phyloP scores from a whole-genome alignment of 202 grass and related monocot species.

The Carex sylvatica region DNA sequence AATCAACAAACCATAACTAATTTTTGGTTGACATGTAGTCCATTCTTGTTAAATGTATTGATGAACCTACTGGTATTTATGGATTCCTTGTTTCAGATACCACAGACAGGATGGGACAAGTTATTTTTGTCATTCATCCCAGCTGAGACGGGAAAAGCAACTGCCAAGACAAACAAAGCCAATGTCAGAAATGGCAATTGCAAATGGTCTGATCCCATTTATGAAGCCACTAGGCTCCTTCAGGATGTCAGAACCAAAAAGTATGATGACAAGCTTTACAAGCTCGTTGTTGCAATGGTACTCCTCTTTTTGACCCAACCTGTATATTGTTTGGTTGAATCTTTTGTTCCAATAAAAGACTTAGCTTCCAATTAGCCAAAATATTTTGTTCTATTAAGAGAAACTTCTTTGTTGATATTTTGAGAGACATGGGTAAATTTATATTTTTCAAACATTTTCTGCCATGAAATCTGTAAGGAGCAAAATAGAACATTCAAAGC shows the following conservation, averaged over 20 bases:
- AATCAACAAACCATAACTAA: neutral
- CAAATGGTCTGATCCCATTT: conserved; percentile 98
- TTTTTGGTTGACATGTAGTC: conserved; percentile 1
- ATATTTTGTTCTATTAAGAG: neutral
- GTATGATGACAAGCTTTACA: conserved; percentile 93
- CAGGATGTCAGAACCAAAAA: conserved; percentile 83
- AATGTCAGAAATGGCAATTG: conserved; percentile 89
- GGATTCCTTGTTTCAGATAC: conserved; percentile 61
- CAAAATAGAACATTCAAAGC: neutral
- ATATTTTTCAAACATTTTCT: neutral
- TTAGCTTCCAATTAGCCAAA: neutral
- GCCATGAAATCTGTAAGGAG: neutral
- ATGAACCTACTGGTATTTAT: conserved; percentile 13
- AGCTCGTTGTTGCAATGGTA: conserved; percentile 94
- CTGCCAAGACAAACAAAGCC: conserved; percentile 94
- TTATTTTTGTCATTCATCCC: conserved; percentile 94
- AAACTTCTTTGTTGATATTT: neutral
- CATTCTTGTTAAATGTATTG: conserved; percentile 20
- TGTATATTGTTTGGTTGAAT: neutral
- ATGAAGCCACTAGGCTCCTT: conserved; percentile 93
- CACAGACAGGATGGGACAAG: conserved; percentile 94
- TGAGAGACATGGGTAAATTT: neutral
- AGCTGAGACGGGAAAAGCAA: conserved; percentile 72
- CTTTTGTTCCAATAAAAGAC: neutral
- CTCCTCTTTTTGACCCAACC: conserved; percentile 15